Conservation (phyloP, 495 filamentous ascomycete genomes). For the Patellaria atrata region DNA sequence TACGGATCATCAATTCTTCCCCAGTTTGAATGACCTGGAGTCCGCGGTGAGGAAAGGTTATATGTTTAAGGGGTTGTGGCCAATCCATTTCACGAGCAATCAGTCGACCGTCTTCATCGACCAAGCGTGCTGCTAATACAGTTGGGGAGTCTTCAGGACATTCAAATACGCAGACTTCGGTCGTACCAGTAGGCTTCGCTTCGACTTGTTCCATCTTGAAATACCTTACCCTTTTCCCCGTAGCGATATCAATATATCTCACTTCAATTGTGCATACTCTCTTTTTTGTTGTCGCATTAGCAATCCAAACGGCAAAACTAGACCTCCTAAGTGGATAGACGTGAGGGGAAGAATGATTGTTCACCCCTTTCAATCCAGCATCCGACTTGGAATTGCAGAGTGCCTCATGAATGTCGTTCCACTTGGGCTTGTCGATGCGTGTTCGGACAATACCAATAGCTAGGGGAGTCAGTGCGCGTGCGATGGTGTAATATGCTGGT, state of each 20-base stretch:
- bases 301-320: slow-evolving; percentile 13
- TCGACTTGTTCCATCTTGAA: neutral
- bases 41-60: slow-evolving; percentile 7
- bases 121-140: slow-evolving; percentile 8
- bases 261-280: slow-evolving; percentile 1
- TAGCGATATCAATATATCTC: slow-evolving; percentile 4
- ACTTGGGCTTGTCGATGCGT: slow-evolving; percentile 6
- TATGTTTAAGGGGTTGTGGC: slow-evolving; percentile 16
- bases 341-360: no score
- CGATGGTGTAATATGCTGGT: slow-evolving; percentile 15
- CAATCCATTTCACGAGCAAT: slow-evolving; percentile 11
- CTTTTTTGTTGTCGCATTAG: slow-evolving; percentile 3
- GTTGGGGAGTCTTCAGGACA: slow-evolving; percentile 3
- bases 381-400: slow-evolving; percentile 6
- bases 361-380: no score
- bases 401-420: slow-evolving; percentile 8
- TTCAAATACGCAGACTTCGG: slow-evolving; percentile 7
- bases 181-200: slow-evolving; percentile 10
- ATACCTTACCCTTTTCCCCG: neutral
- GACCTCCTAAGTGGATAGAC: no score
- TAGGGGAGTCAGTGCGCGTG: slow-evolving; percentile 8
- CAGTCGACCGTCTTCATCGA: slow-evolving; percentile 6
- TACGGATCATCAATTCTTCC: no score
- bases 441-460: slow-evolving; percentile 10
- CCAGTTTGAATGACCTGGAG: slow-evolving; percentile 2